Conservation (phyloP, 805 yeast species). For the Lipomyces chichibuensis region DNA sequence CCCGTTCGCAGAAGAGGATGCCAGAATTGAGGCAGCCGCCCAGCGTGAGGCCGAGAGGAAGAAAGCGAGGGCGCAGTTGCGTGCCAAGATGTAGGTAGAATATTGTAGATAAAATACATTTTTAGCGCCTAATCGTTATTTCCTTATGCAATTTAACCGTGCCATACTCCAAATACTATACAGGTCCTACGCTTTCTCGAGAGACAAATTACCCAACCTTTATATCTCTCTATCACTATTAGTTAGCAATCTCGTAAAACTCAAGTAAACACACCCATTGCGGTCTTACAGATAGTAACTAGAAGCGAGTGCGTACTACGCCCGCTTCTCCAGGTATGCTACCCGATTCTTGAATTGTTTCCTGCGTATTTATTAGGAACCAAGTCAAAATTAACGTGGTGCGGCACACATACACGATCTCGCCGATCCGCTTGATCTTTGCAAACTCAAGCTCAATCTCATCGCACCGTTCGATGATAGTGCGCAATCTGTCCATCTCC, state of each 20-base stretch:
- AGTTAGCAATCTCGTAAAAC: not conserved
- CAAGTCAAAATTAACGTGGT: not conserved
- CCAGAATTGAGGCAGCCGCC: not conserved
- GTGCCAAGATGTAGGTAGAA: not conserved
- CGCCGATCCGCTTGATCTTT: slow-evolving; percentile 33
- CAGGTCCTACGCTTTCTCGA: not conserved
- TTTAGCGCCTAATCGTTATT: not conserved
- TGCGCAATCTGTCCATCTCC: slow-evolving; percentile 20
- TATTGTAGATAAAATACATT: not conserved
- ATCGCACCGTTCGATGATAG: slow-evolving; percentile 27
- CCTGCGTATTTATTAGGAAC: slow-evolving; percentile 9
- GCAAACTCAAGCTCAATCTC: slow-evolving; percentile 35
- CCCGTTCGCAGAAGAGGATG: slow-evolving; percentile 20
- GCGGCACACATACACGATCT: slow-evolving; percentile 29
- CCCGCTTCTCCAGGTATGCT: slow-evolving; percentile 13
- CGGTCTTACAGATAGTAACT: not conserved
- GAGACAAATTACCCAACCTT: not conserved
- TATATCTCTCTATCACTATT: not conserved
- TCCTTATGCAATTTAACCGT: not conserved
- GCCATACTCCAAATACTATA: not conserved
- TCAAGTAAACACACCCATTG: not conserved
- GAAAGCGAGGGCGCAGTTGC: slow-evolving; percentile 1
- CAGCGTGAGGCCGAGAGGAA: slow-evolving; percentile 12
- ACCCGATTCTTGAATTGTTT: slow-evolving; percentile 28
- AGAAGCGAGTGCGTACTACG: not conserved